Evolutionary conservation across 768 basidiomycete species (phyloP).

Genomic region (Leccinum rimulosum): DNA sequence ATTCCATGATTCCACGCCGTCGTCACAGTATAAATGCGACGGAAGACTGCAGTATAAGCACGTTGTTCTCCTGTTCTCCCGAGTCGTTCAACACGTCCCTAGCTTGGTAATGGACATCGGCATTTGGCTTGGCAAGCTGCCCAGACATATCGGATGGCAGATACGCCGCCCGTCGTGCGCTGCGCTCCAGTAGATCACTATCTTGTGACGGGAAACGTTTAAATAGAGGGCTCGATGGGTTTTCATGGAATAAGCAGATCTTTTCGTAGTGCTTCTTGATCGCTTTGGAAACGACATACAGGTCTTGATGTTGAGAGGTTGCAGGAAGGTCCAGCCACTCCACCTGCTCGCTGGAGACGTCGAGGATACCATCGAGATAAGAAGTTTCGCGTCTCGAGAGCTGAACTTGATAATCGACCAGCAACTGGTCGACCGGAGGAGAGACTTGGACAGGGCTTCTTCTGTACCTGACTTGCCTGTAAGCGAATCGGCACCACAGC

Average conservation of each 20-base stretch:
- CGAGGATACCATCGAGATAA: constrained; percentile 28
- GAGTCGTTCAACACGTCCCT: constrained; percentile 3
- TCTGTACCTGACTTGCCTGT: background rate
- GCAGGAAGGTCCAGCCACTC: constrained; percentile 26
- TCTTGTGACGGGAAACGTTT: background rate
- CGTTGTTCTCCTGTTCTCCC: constrained; percentile 11
- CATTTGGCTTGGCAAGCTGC: background rate
- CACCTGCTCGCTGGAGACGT: constrained; percentile 34
- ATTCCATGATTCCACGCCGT: constrained; percentile 1
- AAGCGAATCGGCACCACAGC: background rate
- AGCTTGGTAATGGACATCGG: constrained; percentile 9
- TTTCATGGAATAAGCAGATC: constrained; percentile 9
- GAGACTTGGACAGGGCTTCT: background rate
- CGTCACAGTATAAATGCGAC: background rate
- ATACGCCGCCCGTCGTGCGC: constrained; percentile 6
- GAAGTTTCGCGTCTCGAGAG: constrained; percentile 3
- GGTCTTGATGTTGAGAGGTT: constrained; percentile 29
- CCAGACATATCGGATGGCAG: constrained; percentile 9
- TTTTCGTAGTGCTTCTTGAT: constrained; percentile 27
- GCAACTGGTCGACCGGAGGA: constrained; percentile 32
- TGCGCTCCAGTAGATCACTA: constrained; percentile 13
- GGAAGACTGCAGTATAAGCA: constrained; percentile 6
- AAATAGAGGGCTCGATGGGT: background rate
- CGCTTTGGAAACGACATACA: constrained; percentile 21
- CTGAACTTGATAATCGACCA: constrained; percentile 39